Evolutionary conservation across 2,329 filamentous ascomycete genomes (phyloP), one percentile per base, ranked within the genome.

Genomic region (Exserohilum turcica): DNA sequence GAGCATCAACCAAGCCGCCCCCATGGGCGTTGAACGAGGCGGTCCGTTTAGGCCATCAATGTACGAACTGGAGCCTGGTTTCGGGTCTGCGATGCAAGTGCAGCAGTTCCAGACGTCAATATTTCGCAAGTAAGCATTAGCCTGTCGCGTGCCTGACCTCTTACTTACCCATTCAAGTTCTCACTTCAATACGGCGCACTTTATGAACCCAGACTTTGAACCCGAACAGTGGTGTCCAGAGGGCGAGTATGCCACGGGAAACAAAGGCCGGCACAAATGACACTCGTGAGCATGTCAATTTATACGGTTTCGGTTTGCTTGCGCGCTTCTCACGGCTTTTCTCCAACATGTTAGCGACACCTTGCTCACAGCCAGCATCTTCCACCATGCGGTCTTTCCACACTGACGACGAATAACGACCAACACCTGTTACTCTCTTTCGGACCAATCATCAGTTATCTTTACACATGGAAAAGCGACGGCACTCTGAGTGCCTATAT

Each of bases 161-260:
- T 5, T 36, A 27, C 62, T 73, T 44, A 73, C 42, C 2, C 7
- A 6, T 6, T 29, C 31, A 38, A 81, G 79, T 62, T 82, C 79
- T 5, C 78, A 79, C 58, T 81, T 75, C 73, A 81, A 81, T 51
- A 78, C 78, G 16, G 78, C 79, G 5, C 80, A 82, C 65, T 82
- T 78, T 64, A 65, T 77, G 54, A 82, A 81, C 57, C 76, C 78
- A 16, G 78, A 81, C 28, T 82, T 82, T 60, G 78, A 82, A 52
- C 80, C 80, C 5, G 79, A 82, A 58, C 77, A 81, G 54, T 82
- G 80, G 79, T 74, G 72, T 56, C 80, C 80, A 3, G 78, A 79
- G 16, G 68, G 74, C 48, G 79, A 80, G 44, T 80, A 79, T 54
- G 67, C 74, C 28, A 75, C 70, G 13, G 65, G 65, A 32, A 68